phyloP scores from a whole-genome alignment of 2,329 filamentous ascomycete genomes.

The Thielaviopsis populi region DNA sequence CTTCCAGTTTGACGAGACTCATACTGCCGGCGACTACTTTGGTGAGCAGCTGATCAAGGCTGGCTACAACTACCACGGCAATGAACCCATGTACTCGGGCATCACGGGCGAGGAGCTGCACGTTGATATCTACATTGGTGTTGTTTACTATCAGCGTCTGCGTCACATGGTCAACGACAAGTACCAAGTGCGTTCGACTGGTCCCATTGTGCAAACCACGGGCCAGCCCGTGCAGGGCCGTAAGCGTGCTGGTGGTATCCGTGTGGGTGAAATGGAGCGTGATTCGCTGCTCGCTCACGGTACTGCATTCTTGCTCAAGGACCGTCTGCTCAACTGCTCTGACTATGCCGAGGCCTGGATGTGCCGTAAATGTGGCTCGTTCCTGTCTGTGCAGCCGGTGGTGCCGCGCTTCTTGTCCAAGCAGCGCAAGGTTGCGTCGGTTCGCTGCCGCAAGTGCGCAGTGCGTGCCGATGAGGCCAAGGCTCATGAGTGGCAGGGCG shows the following conservation, averaged over 20 bases:
- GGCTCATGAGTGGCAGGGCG: conserved; percentile 44
- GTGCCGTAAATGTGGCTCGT: conserved; percentile 77
- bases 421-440: conserved; percentile 50
- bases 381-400: conserved; percentile 73
- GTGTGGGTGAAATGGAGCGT: conserved; percentile 98
- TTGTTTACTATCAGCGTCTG: conserved; percentile 96
- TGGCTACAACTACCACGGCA: conserved; percentile 95
- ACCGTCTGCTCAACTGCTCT: conserved; percentile 91
- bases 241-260: conserved; percentile 93
- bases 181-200: conserved; percentile 93
- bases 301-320: conserved; percentile 85
- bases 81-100: conserved; percentile 96
- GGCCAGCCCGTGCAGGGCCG: conserved; percentile 95
- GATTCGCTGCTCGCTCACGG: conserved; percentile 91
- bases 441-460: conserved; percentile 70
- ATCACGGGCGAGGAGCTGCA: conserved; percentile 89
- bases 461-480: conserved; percentile 42
- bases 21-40: conserved; percentile 88
- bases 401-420: conserved; percentile 50
- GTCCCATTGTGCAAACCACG: conserved; percentile 76
- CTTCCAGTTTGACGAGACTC: conserved; percentile 83
- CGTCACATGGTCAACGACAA: conserved; percentile 99
- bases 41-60: conserved; percentile 89
- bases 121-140: conserved; percentile 89
- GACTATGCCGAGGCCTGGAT: conserved; percentile 85